Evolutionary conservation across 495 filamentous ascomycete species (phyloP), one percentile per base, ranked within the genome.

Genomic region (Hypoxylon intermedium): DNA sequence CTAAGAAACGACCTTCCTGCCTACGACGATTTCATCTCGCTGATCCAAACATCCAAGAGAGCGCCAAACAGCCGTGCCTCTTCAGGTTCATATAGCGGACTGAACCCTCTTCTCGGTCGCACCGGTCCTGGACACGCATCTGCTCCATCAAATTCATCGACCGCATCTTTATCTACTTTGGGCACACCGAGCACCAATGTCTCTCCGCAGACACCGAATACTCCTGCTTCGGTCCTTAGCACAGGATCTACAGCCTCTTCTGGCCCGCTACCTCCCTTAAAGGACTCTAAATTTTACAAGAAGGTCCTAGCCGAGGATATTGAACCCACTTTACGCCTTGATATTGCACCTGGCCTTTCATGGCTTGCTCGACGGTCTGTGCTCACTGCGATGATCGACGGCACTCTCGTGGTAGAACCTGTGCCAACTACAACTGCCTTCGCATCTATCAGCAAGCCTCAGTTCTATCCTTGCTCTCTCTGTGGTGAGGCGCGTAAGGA

Each of bases 231-330:
- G 4, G 62, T 71, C 20, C 60, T 74, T 46, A 81, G 81, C 61
- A 66, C 65, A 6, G 66, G 63, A 16, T 82, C 81, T 3, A 63
- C 63, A 3, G 44, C 58, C 11, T 44, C 68, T 9, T 61, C 66
- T 5, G 54, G 64, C 1, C 47, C 64, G 7, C 61, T 79, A 13
- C 77, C 75, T 9, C 64, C 70, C 1, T 75, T 98, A 38, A 96
- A 96, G 67, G 94, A 97, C 50, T 91, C 89, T 2, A 89, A 88
- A 58, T 98, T 97, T 72, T 98, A 92, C 74, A 98, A 98, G 73
- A 85, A 94, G 16, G 84, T 82, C 5, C 73, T 97, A 9, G 78
- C 83, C 47, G 94, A 98, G 71, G 94, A 98, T 73, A 89, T 98
- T 49, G 94, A 98, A 74, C 94, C 94, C 2, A 96, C 94, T 0